Base-by-base conservation (phyloP, 768 basidiomycete species). In the Tricholoma sp. region DNA sequence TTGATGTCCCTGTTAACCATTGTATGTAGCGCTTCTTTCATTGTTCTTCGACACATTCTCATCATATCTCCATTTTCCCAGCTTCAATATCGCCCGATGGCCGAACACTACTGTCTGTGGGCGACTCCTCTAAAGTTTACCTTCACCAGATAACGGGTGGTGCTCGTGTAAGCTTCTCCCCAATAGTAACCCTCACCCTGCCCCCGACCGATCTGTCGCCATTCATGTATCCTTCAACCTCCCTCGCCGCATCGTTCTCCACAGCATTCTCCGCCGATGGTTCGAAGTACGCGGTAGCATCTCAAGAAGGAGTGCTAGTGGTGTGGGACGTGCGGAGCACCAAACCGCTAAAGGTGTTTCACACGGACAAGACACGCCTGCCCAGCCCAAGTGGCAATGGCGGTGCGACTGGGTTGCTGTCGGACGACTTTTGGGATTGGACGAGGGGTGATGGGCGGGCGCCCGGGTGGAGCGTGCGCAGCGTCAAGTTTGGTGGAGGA, bases 21-120 rank as follows among this genome's bases (percentile, higher is more conserved):
- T 89, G 89, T 91, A 63, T 55, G 89, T 77, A 14, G 43, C 14
- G 56, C 51, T 54, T 31, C 21, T 45, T 39, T 35, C 12, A 31
- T 50, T 47, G 24, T 57, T 22, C 39, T 21, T 22, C 32, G 49
- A 47, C 29, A 58, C 24, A 59, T 54, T 14, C 24, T 61, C 11
- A 51, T 39, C 53, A 46, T 57, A n/a, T 57, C 61, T 50, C 61
- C 41, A n/a, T 56, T 41, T 39, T 18, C 59, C 54, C 63, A 95
- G 92, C 91, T 4, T 94, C 94, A 8, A 82, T 98, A 63, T 94
- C 93, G 0, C 93, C 92, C 0, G 91, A 96, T 64, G 89, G 93
- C 0, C 82, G 83, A 46, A 93, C 88, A 0, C 79, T 98, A 12
- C 82, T 97, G 1, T 92, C 88, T 2, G 94, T 95, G 0, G 94